A percentile compares a stretch with the other conserved stretches of the same genome.
Evolutionary conservation across 495 filamentous ascomycete genomes (phyloP).

Genomic region (Hypomontagnella monticulosa): DNA sequence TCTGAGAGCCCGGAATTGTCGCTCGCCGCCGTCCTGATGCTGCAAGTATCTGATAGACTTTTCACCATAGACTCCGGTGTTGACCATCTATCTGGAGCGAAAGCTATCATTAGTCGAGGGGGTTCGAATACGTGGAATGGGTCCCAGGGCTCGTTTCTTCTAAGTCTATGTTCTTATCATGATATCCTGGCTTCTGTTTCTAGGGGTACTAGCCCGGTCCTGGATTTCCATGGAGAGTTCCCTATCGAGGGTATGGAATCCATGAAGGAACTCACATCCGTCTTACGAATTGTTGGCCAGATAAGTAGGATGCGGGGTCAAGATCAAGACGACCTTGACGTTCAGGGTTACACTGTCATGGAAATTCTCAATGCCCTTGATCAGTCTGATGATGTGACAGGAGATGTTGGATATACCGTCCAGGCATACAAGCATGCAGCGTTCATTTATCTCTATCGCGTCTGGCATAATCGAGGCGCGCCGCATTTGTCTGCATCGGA

Average conservation of each 20-base stretch:
- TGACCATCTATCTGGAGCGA: constrained; percentile 43
- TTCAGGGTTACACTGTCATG: constrained; percentile 28
- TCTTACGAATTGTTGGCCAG: constrained; percentile 38
- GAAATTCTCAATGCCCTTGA: constrained; percentile 28
- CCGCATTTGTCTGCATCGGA: constrained; percentile 33
- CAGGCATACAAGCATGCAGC: constrained; percentile 45
- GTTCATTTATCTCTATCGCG: constrained; percentile 46
- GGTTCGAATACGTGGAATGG: constrained; percentile 23
- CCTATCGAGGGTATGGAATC: constrained; percentile 37
- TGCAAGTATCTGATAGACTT: constrained; percentile 43
- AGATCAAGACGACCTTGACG: constrained; percentile 14
- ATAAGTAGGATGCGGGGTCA: constrained; percentile 42
- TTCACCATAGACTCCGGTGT: constrained; percentile 45
- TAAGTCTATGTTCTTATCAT: constrained; percentile 43
- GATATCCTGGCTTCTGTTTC: constrained; percentile 44
- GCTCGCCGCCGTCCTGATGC: constrained; percentile 42
- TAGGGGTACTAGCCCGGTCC: constrained; percentile 33
- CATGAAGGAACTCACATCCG: constrained; percentile 36
- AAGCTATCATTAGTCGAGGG: constrained; percentile 39
- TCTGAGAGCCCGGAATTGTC: constrained; percentile 39
- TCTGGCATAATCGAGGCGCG: constrained; percentile 42
- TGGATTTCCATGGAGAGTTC: constrained; percentile 32
- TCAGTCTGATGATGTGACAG: constrained; percentile 9
- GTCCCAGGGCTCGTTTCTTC: constrained; percentile 37
- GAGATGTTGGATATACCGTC: constrained; percentile 36